These are phyloP conservation scores for Nepenthes mirabilis DNA, from an alignment of 148 eudicot species.

Conservation along the genomic window DNA sequence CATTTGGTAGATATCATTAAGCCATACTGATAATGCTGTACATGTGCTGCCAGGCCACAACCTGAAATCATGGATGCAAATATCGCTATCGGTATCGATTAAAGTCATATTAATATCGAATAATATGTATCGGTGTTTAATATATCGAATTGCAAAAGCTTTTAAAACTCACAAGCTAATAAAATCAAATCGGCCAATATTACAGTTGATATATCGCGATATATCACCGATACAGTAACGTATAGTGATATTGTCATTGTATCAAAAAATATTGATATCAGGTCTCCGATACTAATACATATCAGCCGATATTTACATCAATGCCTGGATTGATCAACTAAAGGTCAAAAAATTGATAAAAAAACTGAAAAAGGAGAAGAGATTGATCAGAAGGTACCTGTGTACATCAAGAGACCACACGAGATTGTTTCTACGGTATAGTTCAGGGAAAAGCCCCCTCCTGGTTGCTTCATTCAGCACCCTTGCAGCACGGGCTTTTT, in stretches of 20 bases:
- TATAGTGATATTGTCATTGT: no score
- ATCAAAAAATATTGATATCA: no score
- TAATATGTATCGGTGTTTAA: no score
- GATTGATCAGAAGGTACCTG: conserved; percentile 32
- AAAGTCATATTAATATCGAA: no score
- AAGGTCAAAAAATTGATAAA: conserved; percentile 2
- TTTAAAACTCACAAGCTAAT: no score
- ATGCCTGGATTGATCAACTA: conserved; percentile 4
- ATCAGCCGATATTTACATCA: no score
- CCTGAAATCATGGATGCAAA: conserved; percentile 20
- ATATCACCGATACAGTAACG: no score
- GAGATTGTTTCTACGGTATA: conserved; percentile 58
- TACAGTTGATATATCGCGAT: no score
- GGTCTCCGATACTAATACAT: no score
- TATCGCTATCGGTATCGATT: no score
- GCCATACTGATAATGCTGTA: conserved; percentile 80
- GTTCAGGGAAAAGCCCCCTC: conserved; percentile 84
- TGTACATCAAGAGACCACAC: conserved; percentile 93
- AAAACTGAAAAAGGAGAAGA: background rate
- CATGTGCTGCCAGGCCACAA: conserved; percentile 94
- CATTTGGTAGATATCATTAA: conserved; percentile 48
- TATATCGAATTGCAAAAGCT: no score
- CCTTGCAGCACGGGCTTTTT: conserved; percentile 80
- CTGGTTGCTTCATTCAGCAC: conserved; percentile 85
- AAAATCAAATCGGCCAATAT: no score